A percentile compares a stretch with the other conserved stretches of the same genome.
Evolutionary conservation across 2,329 filamentous ascomycete species (phyloP).

Genomic region (Verticillium dahliae): DNA sequence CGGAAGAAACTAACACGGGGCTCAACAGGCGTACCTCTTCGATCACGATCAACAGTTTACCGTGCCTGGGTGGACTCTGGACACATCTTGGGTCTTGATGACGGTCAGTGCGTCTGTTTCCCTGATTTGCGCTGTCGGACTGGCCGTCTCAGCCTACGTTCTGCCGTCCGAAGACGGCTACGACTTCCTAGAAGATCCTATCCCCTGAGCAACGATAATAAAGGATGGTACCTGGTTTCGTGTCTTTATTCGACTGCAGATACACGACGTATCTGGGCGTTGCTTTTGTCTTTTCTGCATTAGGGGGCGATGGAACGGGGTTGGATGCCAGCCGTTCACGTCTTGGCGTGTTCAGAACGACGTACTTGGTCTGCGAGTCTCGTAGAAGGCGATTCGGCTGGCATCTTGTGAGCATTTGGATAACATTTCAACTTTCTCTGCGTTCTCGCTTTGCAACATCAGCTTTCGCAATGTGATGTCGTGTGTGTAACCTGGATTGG

Average conservation of each 20-base stretch:
- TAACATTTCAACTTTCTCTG: too few relatives aligned
- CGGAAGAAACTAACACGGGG: neutral
- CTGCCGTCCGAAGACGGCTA: constrained; percentile 81
- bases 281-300: neutral
- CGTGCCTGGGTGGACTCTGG: constrained; percentile 71
- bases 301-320: neutral
- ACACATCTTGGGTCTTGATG: constrained; percentile 70
- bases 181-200: constrained; percentile 53
- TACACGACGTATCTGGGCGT: constrained; percentile 1
- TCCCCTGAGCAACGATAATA: constrained; percentile 9
- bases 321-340: neutral
- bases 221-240: neutral
- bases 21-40: constrained; percentile 66
- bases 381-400: neutral
- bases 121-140: constrained; percentile 45
- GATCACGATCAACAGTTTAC: constrained; percentile 80
- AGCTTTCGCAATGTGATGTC: neutral
- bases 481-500: neutral
- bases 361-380: too few relatives aligned
- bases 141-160: constrained; percentile 61
- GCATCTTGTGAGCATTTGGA: neutral
- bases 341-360: too few relatives aligned
- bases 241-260: neutral
- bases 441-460: too few relatives aligned
- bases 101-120: constrained; percentile 48